phyloP scores from a whole-genome alignment of 129 eudicot genomes.

The Helianthus tuberosus region DNA sequence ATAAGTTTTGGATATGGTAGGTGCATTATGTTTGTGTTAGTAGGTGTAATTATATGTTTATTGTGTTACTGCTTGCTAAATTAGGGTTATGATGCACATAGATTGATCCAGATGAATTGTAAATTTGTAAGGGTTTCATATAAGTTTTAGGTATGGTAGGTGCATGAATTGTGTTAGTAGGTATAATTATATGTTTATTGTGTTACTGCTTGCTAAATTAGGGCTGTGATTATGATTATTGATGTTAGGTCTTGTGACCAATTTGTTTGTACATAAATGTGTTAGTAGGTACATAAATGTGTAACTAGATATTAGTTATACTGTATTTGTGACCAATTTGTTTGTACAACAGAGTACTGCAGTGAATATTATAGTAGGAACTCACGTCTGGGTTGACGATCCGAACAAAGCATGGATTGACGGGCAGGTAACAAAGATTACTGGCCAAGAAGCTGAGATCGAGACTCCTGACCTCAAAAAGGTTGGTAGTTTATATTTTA shows the following conservation, averaged over 20 bases:
- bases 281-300: not conserved
- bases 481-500: conserved; percentile 26
- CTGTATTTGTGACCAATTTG: not conserved
- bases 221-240: not conserved
- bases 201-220: conserved; percentile 1
- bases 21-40: conserved; percentile 8
- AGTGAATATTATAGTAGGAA: conserved; percentile 46
- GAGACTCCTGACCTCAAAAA: conserved; percentile 42
- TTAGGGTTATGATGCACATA: not conserved
- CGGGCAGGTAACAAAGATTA: conserved; percentile 51
- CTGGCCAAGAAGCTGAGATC: conserved; percentile 47
- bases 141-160: conserved; percentile 29
- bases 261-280: not conserved
- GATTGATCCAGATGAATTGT: conserved; percentile 1
- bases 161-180: conserved; percentile 4
- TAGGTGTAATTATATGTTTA: conserved; percentile 9
- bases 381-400: conserved; percentile 63
- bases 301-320: not conserved
- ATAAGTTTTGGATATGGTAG: conserved; percentile 26
- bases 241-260: not conserved
- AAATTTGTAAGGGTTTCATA: conserved; percentile 26
- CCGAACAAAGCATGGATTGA: conserved; percentile 48
- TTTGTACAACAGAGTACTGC: conserved; percentile 42
- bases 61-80: conserved; percentile 4
- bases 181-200: conserved; percentile 11